Evolutionary conservation across 768 basidiomycete genomes (phyloP).

Genomic region (Xanthoconium stramineum): DNA sequence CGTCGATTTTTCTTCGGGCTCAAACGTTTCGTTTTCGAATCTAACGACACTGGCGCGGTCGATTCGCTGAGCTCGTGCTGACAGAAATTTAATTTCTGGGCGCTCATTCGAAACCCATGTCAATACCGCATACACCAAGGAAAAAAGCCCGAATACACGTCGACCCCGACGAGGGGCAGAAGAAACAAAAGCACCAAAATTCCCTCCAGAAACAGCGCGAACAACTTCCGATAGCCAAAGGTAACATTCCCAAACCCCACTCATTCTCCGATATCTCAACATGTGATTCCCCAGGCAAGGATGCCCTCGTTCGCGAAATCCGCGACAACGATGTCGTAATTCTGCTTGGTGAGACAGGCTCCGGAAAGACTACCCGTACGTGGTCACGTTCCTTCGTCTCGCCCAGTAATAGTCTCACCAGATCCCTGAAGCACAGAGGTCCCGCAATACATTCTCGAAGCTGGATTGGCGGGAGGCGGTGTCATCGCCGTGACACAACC

Average conservation of each 20-base stretch:
- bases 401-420: slow-evolving; percentile 17
- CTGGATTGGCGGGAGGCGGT: slow-evolving; percentile 64
- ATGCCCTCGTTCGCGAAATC: slow-evolving; percentile 72
- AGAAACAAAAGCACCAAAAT: slow-evolving; percentile 5
- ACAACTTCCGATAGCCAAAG: slow-evolving; percentile 76
- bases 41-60: background rate
- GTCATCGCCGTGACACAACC: slow-evolving; percentile 94
- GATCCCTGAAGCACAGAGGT: slow-evolving; percentile 63
- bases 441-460: slow-evolving; percentile 91
- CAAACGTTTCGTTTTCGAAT: too few species aligned
- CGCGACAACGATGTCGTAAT: slow-evolving; percentile 79
- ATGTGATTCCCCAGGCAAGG: slow-evolving; percentile 50
- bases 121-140: slow-evolving; percentile 18
- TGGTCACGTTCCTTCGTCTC: slow-evolving; percentile 18
- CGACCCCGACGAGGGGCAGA: slow-evolving; percentile 17
- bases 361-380: slow-evolving; percentile 97
- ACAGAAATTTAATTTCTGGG: background rate
- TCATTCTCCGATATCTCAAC: background rate
- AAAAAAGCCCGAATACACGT: slow-evolving; percentile 26
- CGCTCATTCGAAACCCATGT: slow-evolving; percentile 9
- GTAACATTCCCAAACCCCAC: slow-evolving; percentile 32
- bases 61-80: background rate
- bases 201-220: slow-evolving; percentile 60
- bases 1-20: background rate
- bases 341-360: slow-evolving; percentile 94